Evolutionary conservation across 2,329 filamentous ascomycete species (phyloP).

Genomic region (Zymoseptoria passerinii): DNA sequence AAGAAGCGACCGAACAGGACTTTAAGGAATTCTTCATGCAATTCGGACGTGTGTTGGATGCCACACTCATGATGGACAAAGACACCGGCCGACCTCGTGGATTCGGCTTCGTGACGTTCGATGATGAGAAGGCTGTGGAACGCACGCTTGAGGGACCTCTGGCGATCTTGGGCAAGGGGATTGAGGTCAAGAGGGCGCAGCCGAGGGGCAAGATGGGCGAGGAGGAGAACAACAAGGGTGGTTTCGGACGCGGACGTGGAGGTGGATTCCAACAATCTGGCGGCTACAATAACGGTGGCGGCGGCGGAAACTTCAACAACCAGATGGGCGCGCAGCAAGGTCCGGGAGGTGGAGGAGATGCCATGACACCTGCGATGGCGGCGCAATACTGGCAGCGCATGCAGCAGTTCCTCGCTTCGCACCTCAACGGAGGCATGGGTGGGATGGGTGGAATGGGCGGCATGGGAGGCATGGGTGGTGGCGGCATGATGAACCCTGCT

Average conservation of each 20-base stretch:
- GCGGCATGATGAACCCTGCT: constrained; percentile 50
- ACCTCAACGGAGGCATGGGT: constrained; percentile 33
- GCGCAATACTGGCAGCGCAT: constrained; percentile 97
- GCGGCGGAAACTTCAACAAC: constrained; percentile 27
- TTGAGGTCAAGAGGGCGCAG: constrained; percentile 97
- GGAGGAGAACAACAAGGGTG: constrained; percentile 49
- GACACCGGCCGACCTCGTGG: constrained; percentile 94
- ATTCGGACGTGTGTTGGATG: constrained; percentile 92
- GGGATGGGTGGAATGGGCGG: constrained; percentile 47
- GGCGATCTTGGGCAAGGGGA: constrained; percentile 89
- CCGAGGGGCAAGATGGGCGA: constrained; percentile 90
- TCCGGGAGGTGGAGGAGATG: constrained; percentile 14
- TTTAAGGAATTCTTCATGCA: constrained; percentile 96
- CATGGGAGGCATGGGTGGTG: constrained; percentile 16
- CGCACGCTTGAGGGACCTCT: constrained; percentile 76
- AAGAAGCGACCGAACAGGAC: constrained; percentile 91
- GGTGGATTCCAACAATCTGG: constrained; percentile 31
- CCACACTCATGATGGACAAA: constrained; percentile 99
- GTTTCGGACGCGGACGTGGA: constrained; percentile 33
- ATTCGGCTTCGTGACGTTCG: constrained; percentile 97
- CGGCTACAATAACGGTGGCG: constrained; percentile 24
- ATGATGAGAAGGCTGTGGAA: constrained; percentile 90
- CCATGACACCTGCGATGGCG: constrained; percentile 93
- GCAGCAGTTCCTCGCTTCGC: constrained; percentile 88
- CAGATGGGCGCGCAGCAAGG: constrained; percentile 17